Conservation (phyloP, 1,139 yeast genomes). For the Suhomyces coccinellae region DNA sequence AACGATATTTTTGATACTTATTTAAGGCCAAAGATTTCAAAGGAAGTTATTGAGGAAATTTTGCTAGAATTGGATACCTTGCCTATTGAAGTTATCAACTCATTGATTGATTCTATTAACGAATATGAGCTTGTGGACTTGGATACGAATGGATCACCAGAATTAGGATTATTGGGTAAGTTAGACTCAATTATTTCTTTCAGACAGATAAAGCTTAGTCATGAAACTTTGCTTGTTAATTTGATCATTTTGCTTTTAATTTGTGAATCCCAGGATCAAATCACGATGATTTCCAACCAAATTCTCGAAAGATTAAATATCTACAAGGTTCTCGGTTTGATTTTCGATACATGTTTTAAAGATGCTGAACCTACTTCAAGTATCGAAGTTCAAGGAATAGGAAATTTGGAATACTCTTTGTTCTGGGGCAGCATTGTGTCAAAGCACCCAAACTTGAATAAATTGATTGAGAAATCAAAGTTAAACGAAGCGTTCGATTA, state of each 20-base stretch:
- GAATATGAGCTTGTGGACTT: conserved; percentile 12
- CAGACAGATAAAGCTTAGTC: conserved; percentile 28
- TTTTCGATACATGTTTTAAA: conserved; percentile 31
- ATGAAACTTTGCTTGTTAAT: conserved; percentile 27
- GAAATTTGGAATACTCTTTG: conserved; percentile 25
- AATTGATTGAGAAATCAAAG: conserved; percentile 22
- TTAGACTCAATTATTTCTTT: conserved; percentile 26
- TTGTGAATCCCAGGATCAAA: conserved; percentile 32
- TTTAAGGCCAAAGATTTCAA: conserved; percentile 27
- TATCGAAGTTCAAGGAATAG: conserved; percentile 15
- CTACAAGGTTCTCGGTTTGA: conserved; percentile 25
- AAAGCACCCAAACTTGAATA: conserved; percentile 21
- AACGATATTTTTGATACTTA: conserved; percentile 24
- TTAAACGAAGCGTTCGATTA: conserved; percentile 32
- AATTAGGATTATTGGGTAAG: conserved; percentile 23
- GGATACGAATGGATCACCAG: conserved; percentile 3
- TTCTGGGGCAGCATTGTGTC: conserved; percentile 30
- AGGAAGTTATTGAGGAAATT: conserved; percentile 23
- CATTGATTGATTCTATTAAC: conserved; percentile 23
- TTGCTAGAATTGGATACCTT: conserved; percentile 25
- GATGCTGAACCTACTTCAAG: conserved; percentile 7
- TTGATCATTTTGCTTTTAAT: conserved; percentile 37
- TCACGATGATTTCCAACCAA: conserved; percentile 28
- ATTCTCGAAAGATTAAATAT: conserved; percentile 26
- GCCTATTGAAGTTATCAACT: conserved; percentile 28